These are phyloP conservation scores for Colletotrichum coccodes DNA, from an alignment of 2,329 filamentous ascomycete genomes.

Conservation along the genomic window DNA sequence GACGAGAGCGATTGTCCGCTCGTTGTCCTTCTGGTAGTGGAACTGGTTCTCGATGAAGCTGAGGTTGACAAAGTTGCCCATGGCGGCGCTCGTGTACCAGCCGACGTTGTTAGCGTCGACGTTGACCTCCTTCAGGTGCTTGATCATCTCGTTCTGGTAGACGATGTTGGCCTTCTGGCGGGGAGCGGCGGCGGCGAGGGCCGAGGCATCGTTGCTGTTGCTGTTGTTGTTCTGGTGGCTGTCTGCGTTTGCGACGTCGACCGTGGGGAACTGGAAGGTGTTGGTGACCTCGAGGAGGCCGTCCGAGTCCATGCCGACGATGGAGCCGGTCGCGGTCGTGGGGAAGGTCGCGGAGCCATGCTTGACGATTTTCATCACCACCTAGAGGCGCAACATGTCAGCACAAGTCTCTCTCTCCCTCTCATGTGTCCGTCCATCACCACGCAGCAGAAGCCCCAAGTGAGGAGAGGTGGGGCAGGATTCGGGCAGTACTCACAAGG, in stretches of 20 bases:
- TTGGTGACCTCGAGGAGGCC: constrained; percentile 91
- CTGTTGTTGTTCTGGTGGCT: constrained; percentile 77
- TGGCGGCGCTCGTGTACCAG: constrained; percentile 98
- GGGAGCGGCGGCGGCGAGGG: constrained; percentile 86
- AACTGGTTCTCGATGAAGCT: constrained; percentile 98
- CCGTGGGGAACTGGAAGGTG: constrained; percentile 90
- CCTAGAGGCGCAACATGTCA: constrained; percentile 59
- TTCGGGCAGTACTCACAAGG: constrained; percentile 70
- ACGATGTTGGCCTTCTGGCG: constrained; percentile 88
- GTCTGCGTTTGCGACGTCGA: constrained; percentile 76
- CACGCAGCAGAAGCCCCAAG: constrained; percentile 38
- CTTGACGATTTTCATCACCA: constrained; percentile 98
- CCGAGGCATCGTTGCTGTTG: constrained; percentile 80
- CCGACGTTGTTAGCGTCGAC: constrained; percentile 98
- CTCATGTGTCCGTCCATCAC: not conserved
- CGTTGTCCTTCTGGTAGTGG: constrained; percentile 96
- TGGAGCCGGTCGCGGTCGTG: constrained; percentile 86
- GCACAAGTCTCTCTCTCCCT: not conserved
- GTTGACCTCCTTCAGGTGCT: constrained; percentile 95
- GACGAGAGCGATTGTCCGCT: constrained; percentile 86
- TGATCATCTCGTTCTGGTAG: constrained; percentile 98
- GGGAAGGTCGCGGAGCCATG: constrained; percentile 91
- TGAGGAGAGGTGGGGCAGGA: constrained; percentile 46
- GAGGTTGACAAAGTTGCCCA: constrained; percentile 97
- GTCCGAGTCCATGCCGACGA: constrained; percentile 92